phyloP scores from a whole-genome alignment of 164 flowering plant species.

The Malania oleifera region DNA sequence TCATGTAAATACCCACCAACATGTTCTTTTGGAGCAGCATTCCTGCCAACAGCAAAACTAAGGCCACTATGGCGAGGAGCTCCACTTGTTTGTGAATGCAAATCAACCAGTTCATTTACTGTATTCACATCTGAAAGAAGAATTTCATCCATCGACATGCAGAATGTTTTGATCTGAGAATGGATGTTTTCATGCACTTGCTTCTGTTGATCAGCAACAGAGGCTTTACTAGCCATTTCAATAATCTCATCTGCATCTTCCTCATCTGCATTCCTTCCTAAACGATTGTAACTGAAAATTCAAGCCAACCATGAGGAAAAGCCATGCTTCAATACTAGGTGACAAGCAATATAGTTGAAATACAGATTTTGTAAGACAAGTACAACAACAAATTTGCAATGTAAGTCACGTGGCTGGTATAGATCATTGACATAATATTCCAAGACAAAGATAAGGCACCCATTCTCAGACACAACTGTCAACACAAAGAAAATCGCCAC shows the following conservation, averaged over 20 bases:
- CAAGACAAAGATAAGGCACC: too few relatives aligned
- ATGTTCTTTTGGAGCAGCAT: background rate
- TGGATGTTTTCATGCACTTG: background rate
- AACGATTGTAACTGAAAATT: background rate
- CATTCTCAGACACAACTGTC: too few relatives aligned
- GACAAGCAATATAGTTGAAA: too few relatives aligned
- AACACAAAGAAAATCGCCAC: too few relatives aligned
- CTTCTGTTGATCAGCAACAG: background rate
- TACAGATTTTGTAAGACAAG: too few relatives aligned
- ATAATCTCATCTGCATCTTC: background rate
- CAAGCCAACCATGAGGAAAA: background rate
- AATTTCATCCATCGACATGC: background rate
- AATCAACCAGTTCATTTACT: background rate
- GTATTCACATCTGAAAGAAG: background rate
- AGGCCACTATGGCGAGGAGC: conserved; percentile 1
- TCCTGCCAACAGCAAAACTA: background rate
- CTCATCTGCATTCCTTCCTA: conserved; percentile 3
- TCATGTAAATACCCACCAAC: background rate
- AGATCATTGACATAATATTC: too few relatives aligned
- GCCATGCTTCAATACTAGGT: too few relatives aligned
- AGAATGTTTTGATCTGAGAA: background rate
- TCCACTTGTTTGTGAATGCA: background rate
- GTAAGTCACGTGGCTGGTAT: too few relatives aligned
- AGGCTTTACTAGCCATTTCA: background rate
- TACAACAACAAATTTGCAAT: too few relatives aligned